A percentile compares a stretch with the other conserved stretches of the same genome.
Evolutionary conservation across 257 asterid genomes (phyloP).

Genomic region (Cruciata laevipes): DNA sequence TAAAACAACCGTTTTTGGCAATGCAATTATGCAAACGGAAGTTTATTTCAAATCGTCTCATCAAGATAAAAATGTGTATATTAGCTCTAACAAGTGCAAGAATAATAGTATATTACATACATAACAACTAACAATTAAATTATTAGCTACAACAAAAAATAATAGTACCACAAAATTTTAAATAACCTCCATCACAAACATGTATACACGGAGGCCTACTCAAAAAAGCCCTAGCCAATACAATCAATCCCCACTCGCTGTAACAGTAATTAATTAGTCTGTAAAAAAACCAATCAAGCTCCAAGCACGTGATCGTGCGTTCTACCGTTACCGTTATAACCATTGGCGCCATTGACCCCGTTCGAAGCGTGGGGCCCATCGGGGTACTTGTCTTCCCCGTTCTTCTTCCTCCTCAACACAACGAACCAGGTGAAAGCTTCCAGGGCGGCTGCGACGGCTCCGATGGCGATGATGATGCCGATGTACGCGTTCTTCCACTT

Average conservation of each 20-base stretch:
- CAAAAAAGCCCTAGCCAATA: neutral
- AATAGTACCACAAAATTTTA: neutral
- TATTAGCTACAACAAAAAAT: neutral
- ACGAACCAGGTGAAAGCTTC: constrained; percentile 69
- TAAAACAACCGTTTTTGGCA: no score
- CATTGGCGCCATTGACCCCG: constrained; percentile 26
- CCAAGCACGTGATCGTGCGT: neutral
- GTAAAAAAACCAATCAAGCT: neutral
- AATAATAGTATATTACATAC: neutral
- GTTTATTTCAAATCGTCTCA: neutral
- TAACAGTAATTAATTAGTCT: neutral
- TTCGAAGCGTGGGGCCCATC: constrained; percentile 16
- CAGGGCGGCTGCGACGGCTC: constrained; percentile 33
- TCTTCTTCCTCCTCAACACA: constrained; percentile 41
- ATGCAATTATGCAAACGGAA: neutral
- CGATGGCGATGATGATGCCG: constrained; percentile 45
- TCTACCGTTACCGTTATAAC: neutral
- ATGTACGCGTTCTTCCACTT: constrained; percentile 60
- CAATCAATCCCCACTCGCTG: neutral
- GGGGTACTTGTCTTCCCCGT: neutral
- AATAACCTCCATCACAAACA: neutral
- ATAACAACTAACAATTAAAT: neutral
- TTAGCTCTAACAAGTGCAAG: neutral
- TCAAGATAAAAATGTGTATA: neutral
- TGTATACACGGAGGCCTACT: neutral